Conservation (phyloP, 257 asterid species). For the Striga asiatica region DNA sequence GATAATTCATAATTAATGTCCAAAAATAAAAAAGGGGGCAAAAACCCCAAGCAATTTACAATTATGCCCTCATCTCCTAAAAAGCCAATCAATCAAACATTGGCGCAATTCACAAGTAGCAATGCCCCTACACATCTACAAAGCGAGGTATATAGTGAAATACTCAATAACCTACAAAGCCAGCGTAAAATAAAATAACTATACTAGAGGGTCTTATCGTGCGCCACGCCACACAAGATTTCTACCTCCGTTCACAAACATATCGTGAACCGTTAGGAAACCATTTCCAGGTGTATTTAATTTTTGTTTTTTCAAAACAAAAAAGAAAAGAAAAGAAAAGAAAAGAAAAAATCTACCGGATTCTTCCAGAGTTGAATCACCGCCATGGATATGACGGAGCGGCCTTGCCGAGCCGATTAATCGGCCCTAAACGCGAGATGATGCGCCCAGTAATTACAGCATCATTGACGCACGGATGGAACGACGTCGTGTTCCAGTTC, state of each 20-base stretch:
- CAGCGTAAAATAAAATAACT: background rate
- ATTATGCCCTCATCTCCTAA: too few relatives aligned
- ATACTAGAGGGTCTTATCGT: background rate
- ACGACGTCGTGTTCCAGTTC: slow-evolving; percentile 23
- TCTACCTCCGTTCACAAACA: slow-evolving; percentile 9
- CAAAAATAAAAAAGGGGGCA: background rate
- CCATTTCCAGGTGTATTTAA: slow-evolving; percentile 10
- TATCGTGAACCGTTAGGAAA: slow-evolving; percentile 8
- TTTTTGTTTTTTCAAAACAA: background rate
- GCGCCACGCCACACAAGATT: slow-evolving; percentile 14
- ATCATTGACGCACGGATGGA: slow-evolving; percentile 71
- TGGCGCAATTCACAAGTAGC: background rate
- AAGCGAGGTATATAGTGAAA: background rate
- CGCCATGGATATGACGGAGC: slow-evolving; percentile 2
- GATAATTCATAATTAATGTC: too few relatives aligned
- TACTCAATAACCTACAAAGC: background rate
- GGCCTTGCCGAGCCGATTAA: slow-evolving; percentile 32
- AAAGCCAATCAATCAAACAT: too few relatives aligned
- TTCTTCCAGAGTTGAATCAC: background rate
- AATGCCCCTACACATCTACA: background rate
- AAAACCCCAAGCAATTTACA: background rate
- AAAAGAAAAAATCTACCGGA: background rate
- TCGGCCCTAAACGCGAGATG: slow-evolving; percentile 39
- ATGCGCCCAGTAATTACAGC: slow-evolving; percentile 23
- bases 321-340: background rate